phyloP scores from a whole-genome alignment of 352 stramenopile genomes.

The Plasmopara muralis region DNA sequence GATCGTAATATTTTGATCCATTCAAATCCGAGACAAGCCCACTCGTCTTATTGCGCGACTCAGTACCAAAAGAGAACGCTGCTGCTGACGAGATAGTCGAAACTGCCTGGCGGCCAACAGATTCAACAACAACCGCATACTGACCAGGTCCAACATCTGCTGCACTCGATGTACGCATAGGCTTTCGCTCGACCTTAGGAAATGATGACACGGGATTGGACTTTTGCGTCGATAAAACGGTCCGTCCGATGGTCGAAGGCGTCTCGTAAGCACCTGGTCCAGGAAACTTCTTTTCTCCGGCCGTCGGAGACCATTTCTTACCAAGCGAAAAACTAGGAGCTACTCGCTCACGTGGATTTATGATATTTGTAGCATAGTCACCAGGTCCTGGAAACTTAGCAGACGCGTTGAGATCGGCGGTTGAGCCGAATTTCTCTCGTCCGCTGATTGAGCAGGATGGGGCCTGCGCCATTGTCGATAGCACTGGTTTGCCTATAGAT shows the following conservation, averaged over 20 bases:
- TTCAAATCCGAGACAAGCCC: conserved; percentile 23
- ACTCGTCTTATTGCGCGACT: conserved; percentile 36
- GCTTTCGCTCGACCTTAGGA: conserved; percentile 64
- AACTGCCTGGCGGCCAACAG: conserved; percentile 57
- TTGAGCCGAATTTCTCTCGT: conserved; percentile 75
- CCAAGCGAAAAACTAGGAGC: conserved; percentile 68
- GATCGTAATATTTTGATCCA: conserved; percentile 44
- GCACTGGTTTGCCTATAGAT: conserved; percentile 59
- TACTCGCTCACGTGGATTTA: conserved; percentile 59
- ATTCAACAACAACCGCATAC: conserved; percentile 59
- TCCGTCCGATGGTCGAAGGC: conserved; percentile 47
- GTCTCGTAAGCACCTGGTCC: conserved; percentile 60
- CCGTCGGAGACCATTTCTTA: conserved; percentile 54
- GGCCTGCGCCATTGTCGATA: conserved; percentile 53
- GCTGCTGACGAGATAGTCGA: conserved; percentile 53
- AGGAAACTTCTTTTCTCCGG: conserved; percentile 45
- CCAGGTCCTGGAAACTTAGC: conserved; percentile 52
- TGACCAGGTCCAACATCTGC: conserved; percentile 63
- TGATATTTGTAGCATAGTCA: conserved; percentile 54
- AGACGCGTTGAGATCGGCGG: conserved; percentile 36
- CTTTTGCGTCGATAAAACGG: conserved; percentile 68
- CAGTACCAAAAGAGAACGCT: conserved; percentile 63
- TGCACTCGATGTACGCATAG: conserved; percentile 34
- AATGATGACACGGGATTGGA: conserved; percentile 52
- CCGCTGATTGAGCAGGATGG: conserved; percentile 63